Conservation (phyloP, 2,329 filamentous ascomycete species). For the Colletotrichum endophyticum region DNA sequence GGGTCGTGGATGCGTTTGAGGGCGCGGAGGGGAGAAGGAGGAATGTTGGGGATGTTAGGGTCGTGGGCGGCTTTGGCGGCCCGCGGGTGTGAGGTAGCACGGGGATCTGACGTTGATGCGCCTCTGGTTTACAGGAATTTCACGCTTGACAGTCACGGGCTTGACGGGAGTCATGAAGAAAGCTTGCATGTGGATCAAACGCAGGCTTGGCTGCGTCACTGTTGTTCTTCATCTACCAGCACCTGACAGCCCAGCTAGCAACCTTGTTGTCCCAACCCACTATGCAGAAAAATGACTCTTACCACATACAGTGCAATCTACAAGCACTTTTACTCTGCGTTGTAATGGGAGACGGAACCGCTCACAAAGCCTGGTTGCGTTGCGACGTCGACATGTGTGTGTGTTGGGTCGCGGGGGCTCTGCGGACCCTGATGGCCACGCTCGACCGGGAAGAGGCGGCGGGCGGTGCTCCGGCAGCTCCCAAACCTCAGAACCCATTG, state of each 20-base stretch:
- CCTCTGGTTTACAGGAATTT: background rate
- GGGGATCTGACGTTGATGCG: background rate
- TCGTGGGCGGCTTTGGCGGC: conserved; percentile 39
- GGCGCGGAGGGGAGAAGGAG: conserved; percentile 14
- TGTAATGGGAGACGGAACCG: background rate
- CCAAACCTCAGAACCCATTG: background rate
- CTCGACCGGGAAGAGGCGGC: background rate
- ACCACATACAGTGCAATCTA: background rate
- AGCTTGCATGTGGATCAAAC: background rate
- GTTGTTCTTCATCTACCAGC: background rate
- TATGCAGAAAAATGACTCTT: background rate
- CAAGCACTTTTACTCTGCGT: background rate
- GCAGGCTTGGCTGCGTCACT: background rate
- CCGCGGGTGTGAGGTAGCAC: conserved; percentile 26
- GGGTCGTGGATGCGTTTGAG: conserved; percentile 44
- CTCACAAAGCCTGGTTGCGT: background rate
- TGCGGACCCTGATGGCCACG: conserved; percentile 15
- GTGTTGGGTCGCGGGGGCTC: background rate
- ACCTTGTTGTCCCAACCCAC: background rate
- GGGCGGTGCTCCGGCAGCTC: background rate
- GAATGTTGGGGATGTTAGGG: conserved; percentile 24
- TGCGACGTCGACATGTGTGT: background rate
- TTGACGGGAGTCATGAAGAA: background rate
- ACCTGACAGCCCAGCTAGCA: background rate
- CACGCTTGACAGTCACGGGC: background rate